Evolutionary conservation across 768 basidiomycete species (phyloP).

Genomic region (Hemileccinum impolitum): DNA sequence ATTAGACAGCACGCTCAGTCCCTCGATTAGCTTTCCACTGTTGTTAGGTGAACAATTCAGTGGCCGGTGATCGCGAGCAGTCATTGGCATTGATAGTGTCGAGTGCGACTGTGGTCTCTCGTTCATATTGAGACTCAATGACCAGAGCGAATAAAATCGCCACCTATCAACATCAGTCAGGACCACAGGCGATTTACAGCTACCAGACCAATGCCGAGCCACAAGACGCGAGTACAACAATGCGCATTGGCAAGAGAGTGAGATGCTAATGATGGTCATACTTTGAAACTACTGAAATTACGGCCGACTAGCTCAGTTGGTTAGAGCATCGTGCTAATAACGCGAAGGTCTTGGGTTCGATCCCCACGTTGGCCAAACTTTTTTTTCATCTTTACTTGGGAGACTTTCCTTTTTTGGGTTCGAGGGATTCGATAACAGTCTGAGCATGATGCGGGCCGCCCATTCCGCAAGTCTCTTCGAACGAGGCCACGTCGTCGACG

Average conservation of each 20-base stretch:
- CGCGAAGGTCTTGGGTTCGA: conserved; percentile 69
- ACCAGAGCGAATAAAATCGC: too few species aligned
- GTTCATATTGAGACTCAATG: conserved; percentile 47
- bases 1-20: conserved; percentile 42
- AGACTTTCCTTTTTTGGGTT: conserved; percentile 11
- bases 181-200: too few species aligned
- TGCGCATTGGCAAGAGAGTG: too few species aligned
- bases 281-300: not conserved
- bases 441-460: conserved; percentile 21
- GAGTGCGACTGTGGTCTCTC: conserved; percentile 37
- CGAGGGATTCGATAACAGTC: conserved; percentile 20
- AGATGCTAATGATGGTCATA: too few species aligned
- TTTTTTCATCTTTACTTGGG: not conserved
- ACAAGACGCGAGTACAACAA: too few species aligned
- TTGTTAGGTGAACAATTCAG: conserved; percentile 55
- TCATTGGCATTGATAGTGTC: conserved; percentile 47
- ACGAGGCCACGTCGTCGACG: conserved; percentile 1
- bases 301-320: conserved; percentile 34
- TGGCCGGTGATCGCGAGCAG: conserved; percentile 43
- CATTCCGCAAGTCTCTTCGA: conserved; percentile 3
- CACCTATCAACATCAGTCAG: too few species aligned
- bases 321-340: conserved; percentile 35
- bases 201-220: too few species aligned
- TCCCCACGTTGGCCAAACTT: conserved; percentile 64
- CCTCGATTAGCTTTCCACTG: conserved; percentile 52